phyloP scores from a whole-genome alignment of 441 rosid genomes.

The Capsella rubella region DNA sequence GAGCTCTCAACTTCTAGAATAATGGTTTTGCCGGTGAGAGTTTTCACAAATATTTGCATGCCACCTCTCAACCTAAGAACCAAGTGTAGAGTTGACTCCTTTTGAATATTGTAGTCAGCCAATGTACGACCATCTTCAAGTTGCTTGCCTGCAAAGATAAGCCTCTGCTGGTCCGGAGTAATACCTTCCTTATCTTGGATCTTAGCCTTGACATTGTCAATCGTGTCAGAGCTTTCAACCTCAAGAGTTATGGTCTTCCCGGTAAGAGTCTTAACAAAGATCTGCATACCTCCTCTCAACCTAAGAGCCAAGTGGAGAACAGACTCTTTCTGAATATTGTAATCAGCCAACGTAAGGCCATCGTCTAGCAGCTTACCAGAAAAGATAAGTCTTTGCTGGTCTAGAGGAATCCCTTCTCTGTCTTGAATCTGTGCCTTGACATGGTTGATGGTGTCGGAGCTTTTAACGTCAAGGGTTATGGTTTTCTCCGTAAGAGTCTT shows the following conservation, averaged over 20 bases:
- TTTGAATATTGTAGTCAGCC: not conserved
- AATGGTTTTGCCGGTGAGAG: not conserved
- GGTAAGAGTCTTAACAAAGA: not conserved
- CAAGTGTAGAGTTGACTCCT: not conserved
- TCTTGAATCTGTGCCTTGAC: not conserved
- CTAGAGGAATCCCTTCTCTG: not conserved
- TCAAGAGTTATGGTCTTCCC: not conserved
- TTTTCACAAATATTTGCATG: constrained; percentile 1
- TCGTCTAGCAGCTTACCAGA: not conserved
- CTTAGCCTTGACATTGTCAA: not conserved
- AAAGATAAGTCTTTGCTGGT: not conserved
- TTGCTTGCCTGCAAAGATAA: not conserved
- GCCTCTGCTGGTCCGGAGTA: not conserved
- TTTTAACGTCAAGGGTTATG: too few relatives aligned
- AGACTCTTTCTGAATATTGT: not conserved
- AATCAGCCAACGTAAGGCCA: not conserved
- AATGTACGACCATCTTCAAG: not conserved
- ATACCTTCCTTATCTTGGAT: not conserved
- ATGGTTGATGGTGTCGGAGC: not conserved
- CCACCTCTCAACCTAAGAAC: not conserved
- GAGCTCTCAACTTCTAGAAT: not conserved
- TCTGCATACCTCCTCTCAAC: not conserved
- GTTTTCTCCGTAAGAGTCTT: too few relatives aligned
- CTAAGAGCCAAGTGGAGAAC: not conserved
- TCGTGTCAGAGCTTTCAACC: not conserved